Evolutionary conservation across 345 rosid species (phyloP).

Genomic region (Salix arbutifolia): DNA sequence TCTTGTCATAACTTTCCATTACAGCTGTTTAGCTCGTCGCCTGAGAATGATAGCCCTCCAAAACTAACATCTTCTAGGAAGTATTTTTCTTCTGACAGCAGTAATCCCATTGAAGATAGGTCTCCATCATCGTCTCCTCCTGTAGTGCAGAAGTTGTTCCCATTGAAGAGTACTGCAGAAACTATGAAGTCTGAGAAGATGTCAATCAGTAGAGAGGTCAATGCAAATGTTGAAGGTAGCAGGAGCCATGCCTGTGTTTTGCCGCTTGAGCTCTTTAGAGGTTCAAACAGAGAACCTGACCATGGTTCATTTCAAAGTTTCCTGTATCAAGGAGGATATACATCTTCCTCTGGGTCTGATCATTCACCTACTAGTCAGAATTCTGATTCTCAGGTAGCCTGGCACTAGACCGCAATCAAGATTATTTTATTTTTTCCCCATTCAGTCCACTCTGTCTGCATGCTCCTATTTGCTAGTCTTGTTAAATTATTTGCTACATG

Average conservation of each 20-base stretch:
- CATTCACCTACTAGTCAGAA: slow-evolving; percentile 74
- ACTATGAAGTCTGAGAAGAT: slow-evolving; percentile 48
- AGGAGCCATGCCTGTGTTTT: slow-evolving; percentile 30
- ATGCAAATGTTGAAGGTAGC: slow-evolving; percentile 38
- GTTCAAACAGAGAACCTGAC: slow-evolving; percentile 39
- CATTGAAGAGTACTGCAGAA: slow-evolving; percentile 59
- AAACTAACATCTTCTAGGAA: slow-evolving; percentile 61
- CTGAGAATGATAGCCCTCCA: slow-evolving; percentile 64
- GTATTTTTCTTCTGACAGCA: slow-evolving; percentile 88
- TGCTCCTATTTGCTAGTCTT: not conserved
- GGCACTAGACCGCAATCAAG: not conserved
- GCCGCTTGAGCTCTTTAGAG: slow-evolving; percentile 76
- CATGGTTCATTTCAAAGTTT: slow-evolving; percentile 46
- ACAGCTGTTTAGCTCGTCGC: slow-evolving; percentile 74
- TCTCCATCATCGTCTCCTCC: slow-evolving; percentile 78
- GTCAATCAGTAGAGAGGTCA: slow-evolving; percentile 33
- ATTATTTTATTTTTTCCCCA: not conserved
- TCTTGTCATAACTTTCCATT: slow-evolving; percentile 56
- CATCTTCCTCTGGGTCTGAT: slow-evolving; percentile 86
- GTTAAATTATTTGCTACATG: not conserved
- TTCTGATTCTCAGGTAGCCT: slow-evolving; percentile 71
- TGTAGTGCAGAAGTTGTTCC: slow-evolving; percentile 64
- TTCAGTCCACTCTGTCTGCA: not conserved
- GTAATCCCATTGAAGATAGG: slow-evolving; percentile 67
- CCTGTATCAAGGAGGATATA: slow-evolving; percentile 60